Percentiles rank a stretch among this genome's conserved stretches.
These are phyloP conservation scores for Barnettozyma botsteinii DNA, from an alignment of 805 yeast genomes.

Conservation along the genomic window DNA sequence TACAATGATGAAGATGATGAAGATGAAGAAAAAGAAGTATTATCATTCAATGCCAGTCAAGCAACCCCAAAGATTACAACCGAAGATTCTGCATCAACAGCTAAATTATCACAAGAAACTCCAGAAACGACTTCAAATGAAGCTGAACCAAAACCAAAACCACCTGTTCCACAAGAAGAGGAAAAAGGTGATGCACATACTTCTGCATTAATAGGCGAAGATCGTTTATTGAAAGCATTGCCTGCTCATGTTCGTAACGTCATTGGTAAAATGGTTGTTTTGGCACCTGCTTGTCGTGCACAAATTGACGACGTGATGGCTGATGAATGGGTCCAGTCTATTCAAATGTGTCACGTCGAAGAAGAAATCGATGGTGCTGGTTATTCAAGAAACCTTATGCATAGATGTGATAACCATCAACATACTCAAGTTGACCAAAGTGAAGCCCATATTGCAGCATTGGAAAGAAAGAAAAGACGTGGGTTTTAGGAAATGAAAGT, in stretches of 20 bases:
- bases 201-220: constrained; percentile 63
- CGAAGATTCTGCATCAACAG: constrained; percentile 14
- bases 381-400: constrained; percentile 26
- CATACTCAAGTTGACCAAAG: constrained; percentile 90
- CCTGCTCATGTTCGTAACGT: constrained; percentile 65
- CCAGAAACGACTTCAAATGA: constrained; percentile 11
- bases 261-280: constrained; percentile 70
- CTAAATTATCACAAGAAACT: constrained; percentile 8
- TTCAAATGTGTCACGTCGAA: constrained; percentile 65
- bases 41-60: constrained; percentile 6
- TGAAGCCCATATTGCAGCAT: constrained; percentile 91
- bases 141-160: constrained; percentile 6
- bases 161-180: too few species aligned
- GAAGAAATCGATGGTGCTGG: constrained; percentile 34
- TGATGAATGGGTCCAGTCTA: constrained; percentile 61
- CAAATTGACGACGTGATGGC: constrained; percentile 73
- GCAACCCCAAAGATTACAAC: constrained; percentile 7
- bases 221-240: constrained; percentile 60
- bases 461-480: constrained; percentile 68
- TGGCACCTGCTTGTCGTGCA: constrained; percentile 82
- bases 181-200: constrained; percentile 43
- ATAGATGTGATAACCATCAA: constrained; percentile 54
- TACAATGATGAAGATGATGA: constrained; percentile 5
- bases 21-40: constrained; percentile 2
- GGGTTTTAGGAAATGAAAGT: neutral